Evolutionary conservation across 352 stramenopile species (phyloP).

Genomic region (Phytophthora palmivora): DNA sequence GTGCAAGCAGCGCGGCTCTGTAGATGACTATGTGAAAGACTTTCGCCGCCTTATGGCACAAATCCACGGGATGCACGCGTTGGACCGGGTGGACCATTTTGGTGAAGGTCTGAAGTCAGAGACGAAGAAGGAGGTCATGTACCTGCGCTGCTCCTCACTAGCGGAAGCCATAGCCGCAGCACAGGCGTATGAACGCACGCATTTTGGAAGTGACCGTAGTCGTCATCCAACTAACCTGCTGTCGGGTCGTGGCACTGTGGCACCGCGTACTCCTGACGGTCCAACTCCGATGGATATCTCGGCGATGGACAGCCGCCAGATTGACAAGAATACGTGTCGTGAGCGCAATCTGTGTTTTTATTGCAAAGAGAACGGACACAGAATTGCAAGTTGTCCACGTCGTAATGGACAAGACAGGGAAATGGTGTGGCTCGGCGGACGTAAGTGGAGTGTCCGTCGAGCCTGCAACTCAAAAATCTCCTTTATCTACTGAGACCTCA

Average conservation of each 20-base stretch:
- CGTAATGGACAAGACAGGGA: no score
- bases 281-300: slow-evolving; percentile 7
- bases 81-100: no score
- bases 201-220: no score
- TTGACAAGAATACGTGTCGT: background rate
- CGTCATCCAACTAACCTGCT: no score
- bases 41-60: no score
- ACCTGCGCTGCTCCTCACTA: slow-evolving; percentile 4
- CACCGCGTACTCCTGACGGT: background rate
- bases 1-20: background rate
- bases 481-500: no score
- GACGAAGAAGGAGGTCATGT: slow-evolving; percentile 13
- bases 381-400: slow-evolving; percentile 6
- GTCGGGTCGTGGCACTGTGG: no score
- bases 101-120: slow-evolving; percentile 14
- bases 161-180: background rate
- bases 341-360: slow-evolving; percentile 13
- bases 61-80: no score
- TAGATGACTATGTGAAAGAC: slow-evolving; percentile 11
- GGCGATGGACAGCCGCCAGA: background rate
- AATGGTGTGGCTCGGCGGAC: no score
- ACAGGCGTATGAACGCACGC: background rate
- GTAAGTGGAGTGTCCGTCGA: no score
- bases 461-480: no score
- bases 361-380: slow-evolving; percentile 9